A percentile compares a stretch with the other conserved stretches of the same genome.
These are phyloP conservation scores for Penicillium argentinense DNA, from an alignment of 495 filamentous ascomycete species.

Conservation along the genomic window DNA sequence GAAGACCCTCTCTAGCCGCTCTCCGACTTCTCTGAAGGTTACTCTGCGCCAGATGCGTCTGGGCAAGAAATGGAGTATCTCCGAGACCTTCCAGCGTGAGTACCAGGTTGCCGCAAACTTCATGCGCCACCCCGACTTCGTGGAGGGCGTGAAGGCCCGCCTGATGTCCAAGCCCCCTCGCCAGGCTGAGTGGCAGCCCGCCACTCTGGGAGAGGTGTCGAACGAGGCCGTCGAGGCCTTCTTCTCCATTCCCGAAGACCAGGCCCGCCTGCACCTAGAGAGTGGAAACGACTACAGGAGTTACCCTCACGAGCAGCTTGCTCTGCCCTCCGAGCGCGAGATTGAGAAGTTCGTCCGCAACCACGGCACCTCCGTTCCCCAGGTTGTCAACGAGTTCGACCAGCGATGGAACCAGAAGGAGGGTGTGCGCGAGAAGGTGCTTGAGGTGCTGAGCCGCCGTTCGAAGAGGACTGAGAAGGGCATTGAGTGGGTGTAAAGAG, in stretches of 20 bases:
- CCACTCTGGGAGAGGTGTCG: conserved; percentile 60
- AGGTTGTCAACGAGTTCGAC: conserved; percentile 31
- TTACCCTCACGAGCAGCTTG: conserved; percentile 66
- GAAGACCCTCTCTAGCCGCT: conserved; percentile 67
- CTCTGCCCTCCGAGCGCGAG: conserved; percentile 73
- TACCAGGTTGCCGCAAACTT: conserved; percentile 75
- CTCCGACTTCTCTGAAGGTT: conserved; percentile 81
- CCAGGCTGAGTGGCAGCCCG: conserved; percentile 69
- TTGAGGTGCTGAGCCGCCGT: conserved; percentile 33
- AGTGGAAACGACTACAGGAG: conserved; percentile 53
- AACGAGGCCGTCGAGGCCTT: conserved; percentile 53
- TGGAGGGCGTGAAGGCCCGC: conserved; percentile 75
- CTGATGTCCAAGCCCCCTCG: conserved; percentile 65
- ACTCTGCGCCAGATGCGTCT: conserved; percentile 76
- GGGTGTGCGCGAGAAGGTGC: conserved; percentile 43
- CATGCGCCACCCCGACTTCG: conserved; percentile 86
- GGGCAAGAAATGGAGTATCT: conserved; percentile 72
- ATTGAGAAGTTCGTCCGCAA: conserved; percentile 56
- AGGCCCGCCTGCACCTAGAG: conserved; percentile 52
- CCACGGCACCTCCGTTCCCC: conserved; percentile 1
- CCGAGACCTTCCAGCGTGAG: conserved; percentile 80
- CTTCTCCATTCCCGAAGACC: conserved; percentile 53
- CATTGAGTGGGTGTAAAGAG: conserved; percentile 28
- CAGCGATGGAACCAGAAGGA: conserved; percentile 35
- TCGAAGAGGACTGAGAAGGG: conserved; percentile 24